These are phyloP conservation scores for Amphibolis antarctica DNA, from an alignment of 106 monocot species.

Conservation along the genomic window DNA sequence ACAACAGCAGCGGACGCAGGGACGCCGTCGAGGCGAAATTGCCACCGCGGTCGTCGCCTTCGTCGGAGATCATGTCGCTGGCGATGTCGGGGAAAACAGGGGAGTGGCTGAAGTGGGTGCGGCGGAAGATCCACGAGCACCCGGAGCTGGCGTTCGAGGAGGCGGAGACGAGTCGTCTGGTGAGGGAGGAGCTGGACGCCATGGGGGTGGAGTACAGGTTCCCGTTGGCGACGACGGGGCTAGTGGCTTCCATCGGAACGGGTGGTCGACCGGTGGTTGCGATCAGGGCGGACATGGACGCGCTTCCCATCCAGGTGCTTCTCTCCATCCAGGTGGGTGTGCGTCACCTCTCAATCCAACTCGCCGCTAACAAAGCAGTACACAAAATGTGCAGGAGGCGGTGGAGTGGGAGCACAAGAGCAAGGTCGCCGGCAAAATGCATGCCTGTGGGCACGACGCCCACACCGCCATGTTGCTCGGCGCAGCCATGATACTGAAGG, in stretches of 20 bases:
- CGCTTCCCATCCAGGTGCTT: constrained; percentile 38
- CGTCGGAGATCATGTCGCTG: neutral
- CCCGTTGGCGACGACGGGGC: constrained; percentile 65
- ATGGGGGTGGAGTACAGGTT: constrained; percentile 49
- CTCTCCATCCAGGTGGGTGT: neutral
- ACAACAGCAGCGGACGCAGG: neutral
- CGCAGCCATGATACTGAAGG: constrained; percentile 23
- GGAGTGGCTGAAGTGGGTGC: constrained; percentile 38
- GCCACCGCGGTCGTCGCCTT: constrained; percentile 10
- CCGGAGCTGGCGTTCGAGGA: constrained; percentile 80
- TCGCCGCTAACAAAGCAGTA: too few species aligned
- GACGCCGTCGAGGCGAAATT: neutral
- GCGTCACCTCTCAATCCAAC: too few species aligned
- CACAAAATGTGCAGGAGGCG: constrained; percentile 38
- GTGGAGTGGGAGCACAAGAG: constrained; percentile 78
- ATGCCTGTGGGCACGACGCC: constrained; percentile 23
- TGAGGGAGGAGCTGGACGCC: constrained; percentile 55
- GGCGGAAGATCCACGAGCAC: constrained; percentile 66
- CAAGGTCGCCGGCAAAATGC: constrained; percentile 18
- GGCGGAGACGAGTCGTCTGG: constrained; percentile 53
- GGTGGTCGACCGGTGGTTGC: constrained; percentile 41
- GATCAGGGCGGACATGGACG: constrained; percentile 66
- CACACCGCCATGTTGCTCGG: constrained; percentile 18
- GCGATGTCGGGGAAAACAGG: constrained; percentile 35
- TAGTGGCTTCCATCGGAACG: constrained; percentile 56